Evolutionary conservation across 176 grass and related monocot genomes (phyloP), one percentile per base, ranked within the genome.

Genomic region (Oryza nivara): DNA sequence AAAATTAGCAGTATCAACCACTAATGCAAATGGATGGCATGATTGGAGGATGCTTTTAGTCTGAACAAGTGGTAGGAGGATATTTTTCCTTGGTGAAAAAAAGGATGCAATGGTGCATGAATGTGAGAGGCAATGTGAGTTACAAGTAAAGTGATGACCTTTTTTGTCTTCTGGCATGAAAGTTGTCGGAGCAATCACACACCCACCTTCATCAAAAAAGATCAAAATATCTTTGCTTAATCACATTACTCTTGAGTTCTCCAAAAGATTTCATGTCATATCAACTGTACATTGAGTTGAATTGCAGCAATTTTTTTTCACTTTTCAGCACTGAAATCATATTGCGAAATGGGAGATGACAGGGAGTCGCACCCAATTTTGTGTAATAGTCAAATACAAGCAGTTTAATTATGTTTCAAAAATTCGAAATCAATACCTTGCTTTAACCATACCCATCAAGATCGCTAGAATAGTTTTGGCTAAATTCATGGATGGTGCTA

Each of bases 81-180:
- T 61, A 61, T 22, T 63, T 63, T 63, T 23, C 9, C 58, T 63
- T 63, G n/a, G n/a, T 22, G 58, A 63, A 63, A 58, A 20, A 58
- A 19, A 58, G 17, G 52, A 20, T 20, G 17, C 15, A 19, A 58
- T 58, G 54, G 17, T 9, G 5, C 54, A 20, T n/a, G 54, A 9
- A 58, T 58, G 16, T 58, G 19, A 58, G 19, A 20, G 54, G 9
- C 26, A 36, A 23, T 28, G 54, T 65, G 56, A 79, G 60, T 73
- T 36, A 49, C 54, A 86, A 73, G 75, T 72, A 40, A 72, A 65
- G 76, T 3, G 26, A 7, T 20, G 48, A 54, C 26, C 44, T 73
- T 86, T 86, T 73, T 73, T 86, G 56, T 28, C 7, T 25, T 63
- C 49, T n/a, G 9, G 34, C 84, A 72, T 64, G 75, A 78, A 5